These are phyloP conservation scores for Debaryomyces subglobosus DNA, from an alignment of 1,139 yeast genomes.

Conservation along the genomic window DNA sequence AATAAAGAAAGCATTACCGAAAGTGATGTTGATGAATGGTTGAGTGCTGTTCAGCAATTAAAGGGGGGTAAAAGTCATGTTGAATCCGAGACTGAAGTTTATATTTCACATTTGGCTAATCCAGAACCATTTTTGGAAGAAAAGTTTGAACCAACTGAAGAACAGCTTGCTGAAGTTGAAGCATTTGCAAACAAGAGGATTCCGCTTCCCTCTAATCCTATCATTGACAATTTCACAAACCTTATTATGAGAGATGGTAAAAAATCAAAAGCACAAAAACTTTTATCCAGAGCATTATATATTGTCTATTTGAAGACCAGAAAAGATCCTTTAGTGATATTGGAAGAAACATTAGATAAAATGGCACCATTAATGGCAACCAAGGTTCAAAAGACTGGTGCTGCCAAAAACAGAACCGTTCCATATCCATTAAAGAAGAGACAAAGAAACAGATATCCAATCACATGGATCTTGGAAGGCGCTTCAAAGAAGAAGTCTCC, in stretches of 20 bases:
- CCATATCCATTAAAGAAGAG: constrained; percentile 84
- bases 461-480: constrained; percentile 88
- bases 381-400: constrained; percentile 79
- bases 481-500: constrained; percentile 76
- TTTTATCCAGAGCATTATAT: constrained; percentile 77
- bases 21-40: constrained; percentile 67
- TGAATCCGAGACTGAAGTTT: constrained; percentile 48
- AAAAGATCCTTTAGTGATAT: constrained; percentile 73
- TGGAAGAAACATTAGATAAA: constrained; percentile 74
- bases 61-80: constrained; percentile 41
- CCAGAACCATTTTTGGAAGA: constrained; percentile 41
- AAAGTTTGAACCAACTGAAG: constrained; percentile 56
- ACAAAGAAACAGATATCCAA: constrained; percentile 85
- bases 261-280: constrained; percentile 77
- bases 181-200: constrained; percentile 53
- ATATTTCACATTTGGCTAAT: constrained; percentile 40
- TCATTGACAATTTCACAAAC: constrained; percentile 76
- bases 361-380: constrained; percentile 86
- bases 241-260: constrained; percentile 93
- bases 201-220: constrained; percentile 69
- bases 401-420: constrained; percentile 77
- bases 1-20: constrained; percentile 48
- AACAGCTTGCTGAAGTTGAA: constrained; percentile 60
- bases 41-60: constrained; percentile 59
- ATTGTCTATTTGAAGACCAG: constrained; percentile 73